A percentile compares a stretch with the other conserved stretches of the same genome.
phyloP scores from a whole-genome alignment of 2,329 filamentous ascomycete genomes.

The Rhytidhysteron rufulum region DNA sequence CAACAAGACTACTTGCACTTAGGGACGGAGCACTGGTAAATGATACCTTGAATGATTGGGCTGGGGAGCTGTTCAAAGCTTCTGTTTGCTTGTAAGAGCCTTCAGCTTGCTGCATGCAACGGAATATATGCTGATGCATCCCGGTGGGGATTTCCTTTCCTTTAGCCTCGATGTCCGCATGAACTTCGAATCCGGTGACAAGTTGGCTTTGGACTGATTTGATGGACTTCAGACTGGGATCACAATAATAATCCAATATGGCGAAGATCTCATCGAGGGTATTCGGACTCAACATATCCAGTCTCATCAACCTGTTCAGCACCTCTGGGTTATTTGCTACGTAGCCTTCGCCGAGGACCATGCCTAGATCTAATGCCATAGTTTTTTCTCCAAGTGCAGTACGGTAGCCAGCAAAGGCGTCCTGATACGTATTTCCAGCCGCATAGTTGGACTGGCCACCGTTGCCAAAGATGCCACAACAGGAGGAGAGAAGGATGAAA shows the following conservation, averaged over 20 bases:
- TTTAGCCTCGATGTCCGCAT: not conserved
- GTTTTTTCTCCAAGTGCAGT: not conserved
- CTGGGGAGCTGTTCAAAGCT: not conserved
- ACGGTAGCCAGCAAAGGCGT: conserved; percentile 4
- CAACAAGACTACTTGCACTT: not conserved
- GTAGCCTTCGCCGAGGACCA: conserved; percentile 16
- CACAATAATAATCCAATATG: not conserved
- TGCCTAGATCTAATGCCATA: conserved; percentile 9
- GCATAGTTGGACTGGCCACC: conserved; percentile 7
- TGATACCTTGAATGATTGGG: not conserved
- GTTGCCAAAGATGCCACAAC: conserved; percentile 3
- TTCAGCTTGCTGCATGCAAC: not conserved
- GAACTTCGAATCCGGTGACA: not conserved
- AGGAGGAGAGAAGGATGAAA: conserved; percentile 6
- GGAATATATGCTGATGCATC: not conserved
- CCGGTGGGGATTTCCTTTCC: not conserved
- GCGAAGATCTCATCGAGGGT: not conserved
- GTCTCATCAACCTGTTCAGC: not conserved
- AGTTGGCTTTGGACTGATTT: not conserved
- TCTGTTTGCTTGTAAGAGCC: not conserved
- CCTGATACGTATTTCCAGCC: conserved; percentile 6
- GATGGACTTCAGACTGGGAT: not conserved
- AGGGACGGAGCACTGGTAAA: not conserved
- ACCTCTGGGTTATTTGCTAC: conserved; percentile 1
- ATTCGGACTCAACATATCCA: not conserved